Evolutionary conservation across 768 basidiomycete genomes (phyloP).

Genomic region (Boletus reticuloceps): DNA sequence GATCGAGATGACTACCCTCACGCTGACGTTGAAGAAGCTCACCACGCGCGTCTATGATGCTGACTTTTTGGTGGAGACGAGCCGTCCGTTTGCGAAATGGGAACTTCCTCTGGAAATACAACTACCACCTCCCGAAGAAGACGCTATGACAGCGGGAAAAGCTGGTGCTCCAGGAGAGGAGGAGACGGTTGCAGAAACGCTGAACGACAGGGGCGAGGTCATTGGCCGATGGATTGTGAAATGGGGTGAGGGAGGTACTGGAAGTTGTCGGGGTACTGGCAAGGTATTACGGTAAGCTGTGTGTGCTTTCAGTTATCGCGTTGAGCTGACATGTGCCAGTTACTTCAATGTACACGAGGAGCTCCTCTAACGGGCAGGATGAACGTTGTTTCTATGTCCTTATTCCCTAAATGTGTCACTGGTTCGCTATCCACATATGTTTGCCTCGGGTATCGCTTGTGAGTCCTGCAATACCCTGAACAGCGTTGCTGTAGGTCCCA

Average conservation of each 20-base stretch:
- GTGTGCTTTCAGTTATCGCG: neutral
- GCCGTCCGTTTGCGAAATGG: conserved; percentile 77
- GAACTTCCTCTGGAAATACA: conserved; percentile 59
- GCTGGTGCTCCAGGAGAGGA: conserved; percentile 47
- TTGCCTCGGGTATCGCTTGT: neutral
- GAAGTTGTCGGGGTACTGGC: conserved; percentile 63
- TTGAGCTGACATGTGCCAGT: conserved; percentile 23
- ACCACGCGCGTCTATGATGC: conserved; percentile 75
- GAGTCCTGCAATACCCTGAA: neutral
- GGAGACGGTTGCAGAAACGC: conserved; percentile 81
- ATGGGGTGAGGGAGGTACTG: conserved; percentile 67
- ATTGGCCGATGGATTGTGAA: conserved; percentile 76
- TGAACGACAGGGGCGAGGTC: conserved; percentile 53
- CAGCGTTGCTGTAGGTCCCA: no score
- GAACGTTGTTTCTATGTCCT: neutral
- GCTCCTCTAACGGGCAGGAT: conserved; percentile 29
- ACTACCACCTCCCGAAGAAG: conserved; percentile 38
- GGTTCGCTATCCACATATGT: neutral
- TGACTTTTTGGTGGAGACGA: conserved; percentile 63
- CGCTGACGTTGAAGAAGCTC: conserved; percentile 54
- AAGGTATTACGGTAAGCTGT: conserved; percentile 59
- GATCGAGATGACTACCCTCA: conserved; percentile 69
- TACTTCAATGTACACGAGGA: conserved; percentile 57
- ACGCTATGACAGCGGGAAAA: conserved; percentile 29
- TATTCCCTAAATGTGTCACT: neutral